A percentile compares a stretch with the other conserved stretches of the same genome.
Conservation (phyloP, 2,329 filamentous ascomycete species). For the Amauroascus niger region DNA sequence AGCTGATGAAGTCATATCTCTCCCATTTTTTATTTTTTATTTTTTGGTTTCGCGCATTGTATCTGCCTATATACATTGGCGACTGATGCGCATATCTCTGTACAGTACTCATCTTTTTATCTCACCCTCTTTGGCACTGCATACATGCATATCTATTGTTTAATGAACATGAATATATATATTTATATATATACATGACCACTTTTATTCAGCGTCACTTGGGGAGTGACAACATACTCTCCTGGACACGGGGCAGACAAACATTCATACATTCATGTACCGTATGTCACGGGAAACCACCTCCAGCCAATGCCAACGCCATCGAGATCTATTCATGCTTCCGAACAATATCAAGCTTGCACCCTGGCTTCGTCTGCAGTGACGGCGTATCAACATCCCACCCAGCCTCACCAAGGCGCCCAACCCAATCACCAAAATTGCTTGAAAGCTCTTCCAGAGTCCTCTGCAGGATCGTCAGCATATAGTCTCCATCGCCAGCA, state of each 20-base stretch:
- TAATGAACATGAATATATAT: constrained; percentile 9
- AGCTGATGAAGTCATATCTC: background rate
- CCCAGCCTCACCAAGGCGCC: constrained; percentile 40
- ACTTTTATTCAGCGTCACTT: background rate
- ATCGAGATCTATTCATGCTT: constrained; percentile 10
- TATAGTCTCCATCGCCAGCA: background rate
- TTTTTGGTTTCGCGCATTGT: background rate
- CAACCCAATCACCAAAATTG: constrained; percentile 38
- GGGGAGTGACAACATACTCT: background rate
- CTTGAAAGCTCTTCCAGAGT: constrained; percentile 32
- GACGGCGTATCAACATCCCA: constrained; percentile 59
- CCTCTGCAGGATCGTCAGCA: constrained; percentile 29
- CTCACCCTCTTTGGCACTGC: background rate
- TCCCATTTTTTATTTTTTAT: background rate
- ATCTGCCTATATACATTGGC: no score
- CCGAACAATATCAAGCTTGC: constrained; percentile 23
- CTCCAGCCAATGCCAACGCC: no score
- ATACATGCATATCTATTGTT: constrained; percentile 8
- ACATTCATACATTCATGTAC: no score
- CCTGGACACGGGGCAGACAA: no score
- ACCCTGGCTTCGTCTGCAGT: constrained; percentile 55
- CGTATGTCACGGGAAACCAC: no score
- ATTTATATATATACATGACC: background rate
- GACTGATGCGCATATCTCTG: background rate
- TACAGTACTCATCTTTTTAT: constrained; percentile 2